Evolutionary conservation across 2,329 filamentous ascomycete genomes (phyloP).

Genomic region (Cladophialophora immunda): DNA sequence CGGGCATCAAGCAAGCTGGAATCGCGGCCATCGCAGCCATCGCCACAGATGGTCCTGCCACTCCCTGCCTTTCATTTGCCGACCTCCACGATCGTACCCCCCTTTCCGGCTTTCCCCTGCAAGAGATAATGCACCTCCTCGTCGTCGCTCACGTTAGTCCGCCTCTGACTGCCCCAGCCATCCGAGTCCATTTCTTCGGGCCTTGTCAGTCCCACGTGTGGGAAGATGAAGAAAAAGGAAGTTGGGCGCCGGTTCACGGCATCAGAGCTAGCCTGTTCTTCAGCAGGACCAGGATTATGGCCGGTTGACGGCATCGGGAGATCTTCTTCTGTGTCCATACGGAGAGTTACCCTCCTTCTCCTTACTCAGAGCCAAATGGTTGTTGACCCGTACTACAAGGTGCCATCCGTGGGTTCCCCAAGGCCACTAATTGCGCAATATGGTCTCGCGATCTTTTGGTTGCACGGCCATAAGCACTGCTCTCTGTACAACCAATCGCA

Average conservation of each 20-base stretch:
- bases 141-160: constrained; percentile 6
- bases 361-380: too few species aligned
- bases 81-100: constrained; percentile 14
- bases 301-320: background rate
- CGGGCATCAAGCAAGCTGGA: constrained; percentile 18
- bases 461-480: background rate
- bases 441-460: background rate
- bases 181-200: background rate
- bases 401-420: background rate
- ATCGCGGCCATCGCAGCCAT: background rate
- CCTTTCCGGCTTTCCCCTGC: background rate
- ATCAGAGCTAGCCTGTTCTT: background rate
- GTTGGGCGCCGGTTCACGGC: background rate
- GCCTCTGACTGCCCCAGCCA: background rate
- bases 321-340: background rate
- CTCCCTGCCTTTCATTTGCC: constrained; percentile 9
- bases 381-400: background rate
- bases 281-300: constrained; percentile 16
- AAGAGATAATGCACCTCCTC: constrained; percentile 6
- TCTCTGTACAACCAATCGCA: constrained; percentile 11
- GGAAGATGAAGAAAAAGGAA: constrained; percentile 4
- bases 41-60: background rate
- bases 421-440: background rate
- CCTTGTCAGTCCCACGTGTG: background rate
- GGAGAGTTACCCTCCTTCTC: background rate